These are phyloP conservation scores for Lecanicillium sp. DNA, from an alignment of 2,329 filamentous ascomycete genomes.

Conservation along the genomic window DNA sequence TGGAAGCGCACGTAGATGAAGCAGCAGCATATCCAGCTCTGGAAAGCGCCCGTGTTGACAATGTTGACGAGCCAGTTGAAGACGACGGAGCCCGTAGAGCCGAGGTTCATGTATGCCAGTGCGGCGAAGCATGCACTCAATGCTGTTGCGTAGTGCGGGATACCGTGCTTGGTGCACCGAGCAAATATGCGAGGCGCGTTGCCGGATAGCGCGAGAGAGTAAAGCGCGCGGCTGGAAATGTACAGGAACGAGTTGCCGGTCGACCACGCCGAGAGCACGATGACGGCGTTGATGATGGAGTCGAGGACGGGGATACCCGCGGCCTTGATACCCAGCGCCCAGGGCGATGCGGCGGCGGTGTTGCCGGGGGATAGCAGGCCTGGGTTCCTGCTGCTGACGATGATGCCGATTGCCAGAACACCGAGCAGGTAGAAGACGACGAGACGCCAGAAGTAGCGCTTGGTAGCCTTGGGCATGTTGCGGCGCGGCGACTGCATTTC, in stretches of 20 bases:
- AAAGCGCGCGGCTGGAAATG: conserved; percentile 39
- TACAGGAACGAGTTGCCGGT: conserved; percentile 50
- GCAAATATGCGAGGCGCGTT: conserved; percentile 35
- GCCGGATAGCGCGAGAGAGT: conserved; percentile 35
- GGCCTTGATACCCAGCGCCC: conserved; percentile 45
- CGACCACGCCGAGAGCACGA: conserved; percentile 50
- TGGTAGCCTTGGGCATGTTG: conserved; percentile 26
- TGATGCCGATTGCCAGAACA: conserved; percentile 26
- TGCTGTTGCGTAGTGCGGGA: conserved; percentile 20
- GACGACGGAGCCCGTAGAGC: conserved; percentile 49
- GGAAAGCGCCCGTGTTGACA: conserved; percentile 45
- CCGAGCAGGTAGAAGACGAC: conserved; percentile 22
- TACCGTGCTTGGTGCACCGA: conserved; percentile 19
- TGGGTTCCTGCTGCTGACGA: conserved; percentile 24
- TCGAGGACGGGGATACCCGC: conserved; percentile 39
- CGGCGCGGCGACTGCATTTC: conserved; percentile 28
- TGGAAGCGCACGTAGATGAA: conserved; percentile 53
- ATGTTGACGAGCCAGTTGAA: conserved; percentile 53
- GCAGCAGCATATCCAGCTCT: conserved; percentile 48
- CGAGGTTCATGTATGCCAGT: conserved; percentile 56
- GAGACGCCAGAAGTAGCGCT: conserved; percentile 25
- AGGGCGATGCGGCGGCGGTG: conserved; percentile 41
- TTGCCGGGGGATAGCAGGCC: conserved; percentile 29
- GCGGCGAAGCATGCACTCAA: conserved; percentile 37
- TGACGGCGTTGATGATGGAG: conserved; percentile 48